A percentile compares a stretch with the other conserved stretches of the same genome.
Conservation (phyloP, 2,329 filamentous ascomycete genomes). For the Pseudocercospora eumusae region DNA sequence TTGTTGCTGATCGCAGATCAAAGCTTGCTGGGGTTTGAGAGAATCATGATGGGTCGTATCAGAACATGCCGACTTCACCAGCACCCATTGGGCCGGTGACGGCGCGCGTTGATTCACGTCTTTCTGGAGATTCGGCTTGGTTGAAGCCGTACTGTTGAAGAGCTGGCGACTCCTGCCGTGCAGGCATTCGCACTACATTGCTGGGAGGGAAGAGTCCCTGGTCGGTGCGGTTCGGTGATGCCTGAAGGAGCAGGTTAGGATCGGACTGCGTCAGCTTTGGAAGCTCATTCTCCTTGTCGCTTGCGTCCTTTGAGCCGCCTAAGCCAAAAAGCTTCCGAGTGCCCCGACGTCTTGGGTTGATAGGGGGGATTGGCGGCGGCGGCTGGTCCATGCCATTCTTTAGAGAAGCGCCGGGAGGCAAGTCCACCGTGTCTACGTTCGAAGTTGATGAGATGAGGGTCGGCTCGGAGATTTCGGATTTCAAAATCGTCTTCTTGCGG, state of each 20-base stretch:
- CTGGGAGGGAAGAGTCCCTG: conserved; percentile 24
- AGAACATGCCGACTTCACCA: conserved; percentile 29
- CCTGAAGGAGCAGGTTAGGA: conserved; percentile 15
- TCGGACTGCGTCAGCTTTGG: conserved; percentile 20
- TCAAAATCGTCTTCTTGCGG: conserved; percentile 62
- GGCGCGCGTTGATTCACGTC: conserved; percentile 14
- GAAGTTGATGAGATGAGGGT: conserved; percentile 57
- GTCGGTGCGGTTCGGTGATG: conserved; percentile 13
- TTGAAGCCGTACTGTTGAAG: conserved; percentile 18
- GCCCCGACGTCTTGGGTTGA: conserved; percentile 61
- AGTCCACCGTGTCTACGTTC: conserved; percentile 59
- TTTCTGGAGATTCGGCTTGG: conserved; percentile 20
- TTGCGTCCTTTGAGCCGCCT: conserved; percentile 11
- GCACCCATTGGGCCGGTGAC: conserved; percentile 17
- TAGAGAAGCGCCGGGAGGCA: conserved; percentile 58
- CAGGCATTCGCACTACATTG: conserved; percentile 25
- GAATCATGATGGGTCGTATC: conserved; percentile 14
- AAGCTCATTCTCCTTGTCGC: conserved; percentile 9
- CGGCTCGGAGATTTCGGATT: conserved; percentile 64
- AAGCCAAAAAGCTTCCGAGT: conserved; percentile 39
- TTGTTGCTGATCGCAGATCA: conserved; percentile 21
- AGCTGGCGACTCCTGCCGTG: conserved; percentile 14
- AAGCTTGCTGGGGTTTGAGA: conserved; percentile 14
- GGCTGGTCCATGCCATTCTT: conserved; percentile 52
- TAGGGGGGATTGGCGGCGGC: conserved; percentile 59